Evolutionary conservation across 345 rosid genomes (phyloP).

Genomic region (Citrus cavaleriei): DNA sequence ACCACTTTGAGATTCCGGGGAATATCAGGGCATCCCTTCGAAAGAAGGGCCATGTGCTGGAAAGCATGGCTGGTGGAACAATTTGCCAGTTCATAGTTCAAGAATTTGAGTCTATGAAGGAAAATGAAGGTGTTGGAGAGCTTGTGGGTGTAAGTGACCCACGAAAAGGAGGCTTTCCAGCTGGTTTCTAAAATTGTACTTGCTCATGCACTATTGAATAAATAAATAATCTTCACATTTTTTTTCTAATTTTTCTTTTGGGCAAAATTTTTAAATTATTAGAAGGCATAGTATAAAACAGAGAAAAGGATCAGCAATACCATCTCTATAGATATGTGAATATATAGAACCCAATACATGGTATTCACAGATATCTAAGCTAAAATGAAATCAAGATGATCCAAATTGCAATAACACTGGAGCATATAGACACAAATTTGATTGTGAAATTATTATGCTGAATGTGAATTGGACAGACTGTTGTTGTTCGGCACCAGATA

Average conservation of each 20-base stretch:
- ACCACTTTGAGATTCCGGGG: slow-evolving; percentile 47
- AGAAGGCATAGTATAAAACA: no score
- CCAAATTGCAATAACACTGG: no score
- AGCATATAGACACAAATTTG: no score
- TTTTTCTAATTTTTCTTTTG: background rate
- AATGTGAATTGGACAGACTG: no score
- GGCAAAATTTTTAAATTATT: background rate
- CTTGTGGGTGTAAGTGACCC: slow-evolving; percentile 66
- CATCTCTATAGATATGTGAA: no score
- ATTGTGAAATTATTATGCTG: no score
- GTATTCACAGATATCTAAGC: no score
- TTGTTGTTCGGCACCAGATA: no score
- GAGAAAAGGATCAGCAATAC: no score
- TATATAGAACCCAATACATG: no score
- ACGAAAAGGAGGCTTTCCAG: slow-evolving; percentile 64
- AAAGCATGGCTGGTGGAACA: slow-evolving; percentile 35
- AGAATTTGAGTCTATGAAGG: slow-evolving; percentile 9
- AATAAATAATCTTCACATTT: background rate
- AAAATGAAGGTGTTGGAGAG: slow-evolving; percentile 7
- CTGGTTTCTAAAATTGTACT: slow-evolving; percentile 38
- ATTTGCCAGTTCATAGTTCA: slow-evolving; percentile 50
- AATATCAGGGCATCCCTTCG: slow-evolving; percentile 33
- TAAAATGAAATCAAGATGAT: no score
- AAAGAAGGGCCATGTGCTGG: slow-evolving; percentile 48
- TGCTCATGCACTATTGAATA: background rate